phyloP scores from a whole-genome alignment of 148 eudicot genomes.

The Fallopia convolvulus region DNA sequence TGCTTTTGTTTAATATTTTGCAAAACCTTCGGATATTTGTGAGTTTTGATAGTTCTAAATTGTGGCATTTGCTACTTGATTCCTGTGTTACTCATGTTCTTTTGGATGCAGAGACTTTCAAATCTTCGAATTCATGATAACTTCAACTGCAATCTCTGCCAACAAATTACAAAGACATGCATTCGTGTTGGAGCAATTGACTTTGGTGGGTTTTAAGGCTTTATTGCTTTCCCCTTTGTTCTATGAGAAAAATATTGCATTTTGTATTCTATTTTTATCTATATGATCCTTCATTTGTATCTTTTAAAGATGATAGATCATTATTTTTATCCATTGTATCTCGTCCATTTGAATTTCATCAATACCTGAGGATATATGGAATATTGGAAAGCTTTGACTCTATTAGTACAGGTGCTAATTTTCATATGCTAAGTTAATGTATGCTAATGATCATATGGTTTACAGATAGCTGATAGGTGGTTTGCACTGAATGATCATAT shows the following conservation, averaged over 20 bases:
- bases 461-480: too few species aligned
- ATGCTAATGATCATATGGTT: neutral
- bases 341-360: neutral
- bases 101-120: constrained; percentile 63
- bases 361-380: neutral
- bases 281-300: neutral
- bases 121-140: constrained; percentile 81
- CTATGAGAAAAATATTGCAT: neutral
- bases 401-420: neutral
- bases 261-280: neutral
- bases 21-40: constrained; percentile 69
- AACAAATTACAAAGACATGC: constrained; percentile 76
- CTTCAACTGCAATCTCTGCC: constrained; percentile 68
- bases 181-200: constrained; percentile 65
- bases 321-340: neutral
- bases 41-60: constrained; percentile 25
- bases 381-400: neutral
- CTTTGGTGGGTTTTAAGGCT: constrained; percentile 38
- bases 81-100: constrained; percentile 9
- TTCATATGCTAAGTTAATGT: neutral
- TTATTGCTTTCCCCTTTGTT: neutral
- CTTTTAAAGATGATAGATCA: neutral
- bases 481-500: too few species aligned
- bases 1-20: constrained; percentile 61
- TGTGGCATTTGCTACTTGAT: neutral